These are phyloP conservation scores for Hirschfeldia incana DNA, from an alignment of 345 rosid species.

Conservation along the genomic window DNA sequence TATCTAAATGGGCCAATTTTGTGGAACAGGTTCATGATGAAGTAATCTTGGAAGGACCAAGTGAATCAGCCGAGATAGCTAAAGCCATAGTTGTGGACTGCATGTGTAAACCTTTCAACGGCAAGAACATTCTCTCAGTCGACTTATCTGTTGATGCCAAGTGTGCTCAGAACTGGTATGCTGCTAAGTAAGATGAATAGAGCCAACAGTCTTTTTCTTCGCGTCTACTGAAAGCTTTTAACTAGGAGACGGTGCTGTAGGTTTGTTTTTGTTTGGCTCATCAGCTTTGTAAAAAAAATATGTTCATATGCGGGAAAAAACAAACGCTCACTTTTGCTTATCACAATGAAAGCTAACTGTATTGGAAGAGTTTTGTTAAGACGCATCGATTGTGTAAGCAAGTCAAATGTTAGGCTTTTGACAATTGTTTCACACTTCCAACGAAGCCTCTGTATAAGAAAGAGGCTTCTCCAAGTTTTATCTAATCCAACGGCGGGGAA, in stretches of 20 bases:
- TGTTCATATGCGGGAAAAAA: not conserved
- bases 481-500: conserved; percentile 41
- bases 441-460: not conserved
- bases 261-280: not conserved
- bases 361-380: not conserved
- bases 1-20: not conserved
- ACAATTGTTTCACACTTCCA: not conserved
- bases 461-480: conserved; percentile 36
- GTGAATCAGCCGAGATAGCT: conserved; percentile 78
- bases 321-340: not conserved
- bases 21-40: conserved; percentile 84
- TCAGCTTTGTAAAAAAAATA: not conserved
- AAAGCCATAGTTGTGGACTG: conserved; percentile 82
- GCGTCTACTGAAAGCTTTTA: not conserved
- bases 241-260: not conserved
- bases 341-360: not conserved
- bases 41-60: conserved; percentile 97
- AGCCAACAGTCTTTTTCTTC: not conserved
- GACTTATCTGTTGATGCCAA: conserved; percentile 86
- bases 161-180: conserved; percentile 90
- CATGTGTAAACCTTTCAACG: conserved; percentile 84
- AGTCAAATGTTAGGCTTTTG: not conserved
- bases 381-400: not conserved
- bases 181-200: conserved; percentile 58
- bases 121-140: conserved; percentile 72